Evolutionary conservation across 78 protist species (phyloP).

Genomic region (Dictyostelium citrinum): DNA sequence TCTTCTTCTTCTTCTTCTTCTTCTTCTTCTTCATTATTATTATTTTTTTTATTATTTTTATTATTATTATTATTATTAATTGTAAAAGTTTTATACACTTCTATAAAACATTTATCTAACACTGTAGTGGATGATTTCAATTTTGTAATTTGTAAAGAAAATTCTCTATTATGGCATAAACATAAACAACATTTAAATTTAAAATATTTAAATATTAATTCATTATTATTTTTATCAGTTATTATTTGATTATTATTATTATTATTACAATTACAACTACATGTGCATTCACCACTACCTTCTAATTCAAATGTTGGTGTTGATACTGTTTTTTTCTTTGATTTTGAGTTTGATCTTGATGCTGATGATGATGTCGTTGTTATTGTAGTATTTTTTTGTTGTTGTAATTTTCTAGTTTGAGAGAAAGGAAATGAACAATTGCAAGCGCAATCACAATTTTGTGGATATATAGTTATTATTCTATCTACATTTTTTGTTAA

Average conservation of each 20-base stretch:
- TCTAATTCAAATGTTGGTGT: background rate
- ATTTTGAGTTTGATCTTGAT: too few species aligned
- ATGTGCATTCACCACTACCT: background rate
- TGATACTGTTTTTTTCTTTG: background rate
- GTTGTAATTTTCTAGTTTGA: background rate
- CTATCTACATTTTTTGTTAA: background rate
- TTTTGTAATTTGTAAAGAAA: background rate
- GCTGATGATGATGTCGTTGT: background rate
- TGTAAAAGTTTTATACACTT: background rate
- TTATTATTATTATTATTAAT: background rate
- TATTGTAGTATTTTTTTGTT: background rate
- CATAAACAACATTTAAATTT: background rate
- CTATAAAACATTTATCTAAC: background rate
- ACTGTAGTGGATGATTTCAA: background rate
- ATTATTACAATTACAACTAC: conserved; percentile 6
- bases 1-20: background rate
- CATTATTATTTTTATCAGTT: background rate
- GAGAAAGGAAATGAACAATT: background rate
- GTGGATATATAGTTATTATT: background rate
- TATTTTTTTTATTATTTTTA: background rate
- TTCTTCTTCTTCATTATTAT: background rate
- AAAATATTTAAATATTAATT: background rate
- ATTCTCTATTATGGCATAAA: background rate
- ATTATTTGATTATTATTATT: background rate
- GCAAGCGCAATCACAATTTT: background rate